Evolutionary conservation across 1,139 yeast genomes (phyloP), one percentile per base, ranked within the genome.

Genomic region (Casaregolazyma lundiana): DNA sequence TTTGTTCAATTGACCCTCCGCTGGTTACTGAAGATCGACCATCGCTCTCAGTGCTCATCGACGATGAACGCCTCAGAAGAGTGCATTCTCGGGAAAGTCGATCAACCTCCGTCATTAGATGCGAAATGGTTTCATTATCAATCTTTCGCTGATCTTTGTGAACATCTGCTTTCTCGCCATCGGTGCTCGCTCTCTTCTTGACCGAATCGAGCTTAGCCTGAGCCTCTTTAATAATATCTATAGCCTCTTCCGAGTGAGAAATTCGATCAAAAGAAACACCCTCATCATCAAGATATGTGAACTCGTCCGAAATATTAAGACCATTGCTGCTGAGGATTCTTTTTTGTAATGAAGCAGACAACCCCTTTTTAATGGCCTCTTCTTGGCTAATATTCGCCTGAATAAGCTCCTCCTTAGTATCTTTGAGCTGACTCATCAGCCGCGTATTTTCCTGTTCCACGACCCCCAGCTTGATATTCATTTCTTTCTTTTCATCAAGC

Each of bases 401-500:
- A 18, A 24, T 16, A 26, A 26, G 21, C 34, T 38, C 41, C 16
- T 38, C 41, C 34, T 38, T 38, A 2, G 35, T 17, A 9, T 18
- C 38, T n/a, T 50, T 51, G 3, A 53, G 41, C 32, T 46, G 30
- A 5, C 29, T 24, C n/a, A 36, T 35, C 22, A 64, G 50, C 38
- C 54, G 60, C 6, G 50, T 46, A 43, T 61, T 62, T 24, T 60
- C 62, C 17, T 65, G 65, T 30, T 52, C 53, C 34, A 66, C 49
- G 9, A 58, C 50, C n/a, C 53, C 56, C 35, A 56, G 48, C 32
- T 57, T 55, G 44, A 64, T 61, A 26, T 51, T 51, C 21, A 58
- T 51, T 43, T 67, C 70, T 39, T 61, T 63, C 29, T 57, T 53
- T 36, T 65, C 65, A 43, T 56, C 63, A 24, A 50, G 52, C 13